Evolutionary conservation across 345 rosid genomes (phyloP).

Genomic region (Brassica incana): DNA sequence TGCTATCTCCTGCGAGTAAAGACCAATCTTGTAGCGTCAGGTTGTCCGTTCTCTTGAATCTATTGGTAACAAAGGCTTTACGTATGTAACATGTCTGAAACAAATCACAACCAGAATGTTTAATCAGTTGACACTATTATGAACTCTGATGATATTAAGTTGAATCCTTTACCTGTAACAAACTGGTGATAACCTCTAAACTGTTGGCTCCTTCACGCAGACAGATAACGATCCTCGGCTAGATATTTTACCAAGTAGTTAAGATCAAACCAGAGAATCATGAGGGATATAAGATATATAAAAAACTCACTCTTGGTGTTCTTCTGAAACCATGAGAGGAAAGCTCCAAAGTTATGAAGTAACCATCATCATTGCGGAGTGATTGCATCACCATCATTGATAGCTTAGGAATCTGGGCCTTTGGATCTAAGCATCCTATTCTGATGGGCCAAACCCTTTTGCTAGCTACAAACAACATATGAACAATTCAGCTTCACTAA

Average conservation of each 20-base stretch:
- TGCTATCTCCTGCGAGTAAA: constrained; percentile 5
- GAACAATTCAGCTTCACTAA: background rate
- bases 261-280: constrained; percentile 19
- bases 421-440: constrained; percentile 34
- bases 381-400: constrained; percentile 27
- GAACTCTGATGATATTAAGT: background rate
- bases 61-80: constrained; percentile 19
- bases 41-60: background rate
- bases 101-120: background rate
- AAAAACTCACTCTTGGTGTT: constrained; percentile 20
- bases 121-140: background rate
- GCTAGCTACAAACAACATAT: constrained; percentile 18
- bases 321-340: constrained; percentile 20
- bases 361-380: constrained; percentile 26
- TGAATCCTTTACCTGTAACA: constrained; percentile 27
- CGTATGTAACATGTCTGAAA: constrained; percentile 36
- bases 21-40: constrained; percentile 25
- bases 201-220: constrained; percentile 35
- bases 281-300: background rate
- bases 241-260: background rate
- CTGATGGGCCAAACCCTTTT: constrained; percentile 32
- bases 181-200: constrained; percentile 27
- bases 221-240: constrained; percentile 20
- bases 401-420: constrained; percentile 23
- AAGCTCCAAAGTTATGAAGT: constrained; percentile 32